Base-by-base conservation (phyloP, 371 early-diverging fungal species). In the Amoeboaphelidium protococcarum region DNA sequence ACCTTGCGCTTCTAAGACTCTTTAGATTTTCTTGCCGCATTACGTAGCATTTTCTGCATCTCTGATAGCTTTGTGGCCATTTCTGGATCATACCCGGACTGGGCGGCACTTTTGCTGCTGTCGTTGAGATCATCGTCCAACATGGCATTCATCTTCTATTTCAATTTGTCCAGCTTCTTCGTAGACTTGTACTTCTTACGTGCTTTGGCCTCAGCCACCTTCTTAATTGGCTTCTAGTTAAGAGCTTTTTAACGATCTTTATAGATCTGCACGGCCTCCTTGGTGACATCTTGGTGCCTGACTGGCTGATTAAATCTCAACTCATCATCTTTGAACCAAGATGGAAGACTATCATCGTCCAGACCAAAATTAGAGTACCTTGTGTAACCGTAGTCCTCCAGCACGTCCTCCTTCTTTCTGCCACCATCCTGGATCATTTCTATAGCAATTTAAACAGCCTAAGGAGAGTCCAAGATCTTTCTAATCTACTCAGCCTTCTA, bases 171-270 rank as follows among this genome's bases (percentile, higher is more conserved):
- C 42, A 88, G 43, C 45, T 74, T 72, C 55, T 74, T 70, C 24
- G 71, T 64, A 0, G 72, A 68, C 58, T 69, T 62, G 52, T 45
- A 2, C 76, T 87, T 83, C 71, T 92, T 89, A 50, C 96, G 72
- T 31, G 83, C 86, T 69, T 89, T 91, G 45, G 96, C 94, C 66
- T 95, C 96, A n/a, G 82, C 83, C 26, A 92, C 78, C 74, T 92
- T 95, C 62, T 92, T 92, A 62, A 92, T 91, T 20, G 94, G 91
- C 31, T 90, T 81, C 12, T 88, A 89, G 62, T 92, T 78, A 50
- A 95, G 59, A 3, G 80, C 87, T 58, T 71, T 70, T 53, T 82
- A 66, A 48, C 76, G 73, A 27, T 81, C 78, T 52, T 69, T 63
- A 45, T 91, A 67, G 44, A 79, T 71, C 27, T 76, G 64, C 40